phyloP scores from a whole-genome alignment of 768 basidiomycete genomes.

The Rhodotorula toruloides region DNA sequence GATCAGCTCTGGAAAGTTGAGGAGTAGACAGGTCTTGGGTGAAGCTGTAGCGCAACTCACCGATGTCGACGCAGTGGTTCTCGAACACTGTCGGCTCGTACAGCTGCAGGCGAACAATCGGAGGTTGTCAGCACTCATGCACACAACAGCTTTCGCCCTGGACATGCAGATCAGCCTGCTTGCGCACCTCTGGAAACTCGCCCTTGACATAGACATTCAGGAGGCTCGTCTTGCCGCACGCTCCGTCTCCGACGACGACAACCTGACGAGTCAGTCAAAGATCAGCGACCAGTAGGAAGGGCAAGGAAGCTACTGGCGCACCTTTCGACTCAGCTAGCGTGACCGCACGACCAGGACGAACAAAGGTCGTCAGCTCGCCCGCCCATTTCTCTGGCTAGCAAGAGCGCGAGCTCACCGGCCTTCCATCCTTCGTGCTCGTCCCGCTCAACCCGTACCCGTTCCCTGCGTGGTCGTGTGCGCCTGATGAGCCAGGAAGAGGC shows the following conservation, averaged over 20 bases:
- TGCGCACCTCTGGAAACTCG: conserved; percentile 93
- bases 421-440: no score
- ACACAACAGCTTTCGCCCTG: neutral
- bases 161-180: conserved; percentile 45
- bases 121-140: neutral
- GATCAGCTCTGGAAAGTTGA: neutral
- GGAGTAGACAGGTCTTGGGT: neutral
- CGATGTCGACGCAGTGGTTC: conserved; percentile 67
- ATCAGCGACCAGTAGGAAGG: neutral
- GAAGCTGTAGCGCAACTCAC: neutral
- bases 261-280: conserved; percentile 46
- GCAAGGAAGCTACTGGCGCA: neutral
- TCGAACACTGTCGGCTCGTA: conserved; percentile 88
- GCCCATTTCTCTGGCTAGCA: no score
- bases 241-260: conserved; percentile 94
- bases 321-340: conserved; percentile 1
- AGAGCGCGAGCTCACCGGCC: no score
- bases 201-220: conserved; percentile 79
- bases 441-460: no score
- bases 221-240: conserved; percentile 60
- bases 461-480: neutral
- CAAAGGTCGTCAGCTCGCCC: neutral
- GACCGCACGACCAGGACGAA: neutral
- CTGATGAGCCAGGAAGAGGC: neutral
- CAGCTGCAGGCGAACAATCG: neutral